Conservation (phyloP, 208 protist species). For the Wallacemonas sp. region DNA sequence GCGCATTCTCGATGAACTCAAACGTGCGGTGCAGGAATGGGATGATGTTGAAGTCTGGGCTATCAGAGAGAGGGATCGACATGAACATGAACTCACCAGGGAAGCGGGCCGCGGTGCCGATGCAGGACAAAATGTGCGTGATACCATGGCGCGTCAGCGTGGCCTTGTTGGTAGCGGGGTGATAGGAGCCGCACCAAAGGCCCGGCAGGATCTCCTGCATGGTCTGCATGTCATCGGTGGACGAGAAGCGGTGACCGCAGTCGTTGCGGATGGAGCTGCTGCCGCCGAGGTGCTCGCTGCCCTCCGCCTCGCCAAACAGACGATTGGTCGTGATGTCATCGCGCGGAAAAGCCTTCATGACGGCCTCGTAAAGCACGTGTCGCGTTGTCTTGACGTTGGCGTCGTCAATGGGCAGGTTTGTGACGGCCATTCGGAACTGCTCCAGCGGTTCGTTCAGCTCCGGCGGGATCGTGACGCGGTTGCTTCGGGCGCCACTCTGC, state of each 20-base stretch:
- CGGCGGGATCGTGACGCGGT: conserved; percentile 32
- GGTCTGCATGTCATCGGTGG: conserved; percentile 22
- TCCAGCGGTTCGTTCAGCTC: conserved; percentile 39
- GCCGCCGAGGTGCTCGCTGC: conserved; percentile 8
- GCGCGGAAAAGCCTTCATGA: conserved; percentile 23
- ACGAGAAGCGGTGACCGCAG: conserved; percentile 12
- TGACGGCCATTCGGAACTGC: conserved; percentile 60
- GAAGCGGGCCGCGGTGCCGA: conserved; percentile 54
- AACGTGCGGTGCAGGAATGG: conserved; percentile 58
- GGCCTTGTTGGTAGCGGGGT: conserved; percentile 47
- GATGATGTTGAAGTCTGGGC: conserved; percentile 44
- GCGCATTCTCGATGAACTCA: conserved; percentile 75
- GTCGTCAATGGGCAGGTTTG: conserved; percentile 45
- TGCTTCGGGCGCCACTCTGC: conserved; percentile 9
- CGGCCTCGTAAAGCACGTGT: conserved; percentile 20
- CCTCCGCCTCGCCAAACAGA: conserved; percentile 15
- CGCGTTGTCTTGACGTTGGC: conserved; percentile 24
- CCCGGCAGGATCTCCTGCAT: conserved; percentile 86
- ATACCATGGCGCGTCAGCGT: conserved; percentile 48
- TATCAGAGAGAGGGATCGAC: conserved; percentile 49
- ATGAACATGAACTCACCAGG: conserved; percentile 64
- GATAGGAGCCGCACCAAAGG: conserved; percentile 81
- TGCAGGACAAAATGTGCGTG: conserved; percentile 79
- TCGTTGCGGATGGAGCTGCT: conserved; percentile 10
- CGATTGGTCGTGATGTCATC: conserved; percentile 11